Percentiles rank a stretch among this genome's conserved stretches.
Evolutionary conservation across 306 rosid genomes (phyloP).

Genomic region (Trifolium dubium): DNA sequence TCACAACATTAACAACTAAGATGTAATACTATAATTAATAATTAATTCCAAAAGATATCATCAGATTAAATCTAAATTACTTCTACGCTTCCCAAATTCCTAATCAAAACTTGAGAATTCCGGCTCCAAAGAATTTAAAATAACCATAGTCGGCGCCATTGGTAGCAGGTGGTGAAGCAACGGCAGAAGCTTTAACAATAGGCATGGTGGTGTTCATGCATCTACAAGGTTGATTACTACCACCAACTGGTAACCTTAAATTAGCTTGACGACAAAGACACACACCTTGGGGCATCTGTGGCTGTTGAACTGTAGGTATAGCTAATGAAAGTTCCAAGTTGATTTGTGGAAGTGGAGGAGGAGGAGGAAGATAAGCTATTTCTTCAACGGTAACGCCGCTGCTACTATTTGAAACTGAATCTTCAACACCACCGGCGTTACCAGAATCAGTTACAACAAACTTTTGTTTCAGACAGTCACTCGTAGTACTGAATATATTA

Average conservation of each 20-base stretch:
- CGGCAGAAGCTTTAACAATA: background rate
- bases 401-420: slow-evolving; percentile 49
- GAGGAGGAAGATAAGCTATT: background rate
- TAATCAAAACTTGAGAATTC: background rate
- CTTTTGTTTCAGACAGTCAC: background rate
- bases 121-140: background rate
- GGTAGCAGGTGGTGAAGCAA: background rate
- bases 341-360: slow-evolving; percentile 29
- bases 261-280: background rate
- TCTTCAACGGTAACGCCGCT: slow-evolving; percentile 44
- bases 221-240: background rate
- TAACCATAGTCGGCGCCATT: background rate
- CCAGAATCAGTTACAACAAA: background rate
- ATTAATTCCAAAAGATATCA: background rate
- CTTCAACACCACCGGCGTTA: slow-evolving; percentile 14
- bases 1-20: background rate
- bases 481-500: background rate
- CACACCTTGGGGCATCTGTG: slow-evolving; percentile 11
- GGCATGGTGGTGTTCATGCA: background rate
- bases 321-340: slow-evolving; percentile 66
- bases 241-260: background rate
- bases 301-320: slow-evolving; percentile 32
- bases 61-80: background rate
- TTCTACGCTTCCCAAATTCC: background rate
- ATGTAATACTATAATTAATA: background rate